Evolutionary conservation across 495 filamentous ascomycete genomes (phyloP).

Genomic region (Penicillium herquei): DNA sequence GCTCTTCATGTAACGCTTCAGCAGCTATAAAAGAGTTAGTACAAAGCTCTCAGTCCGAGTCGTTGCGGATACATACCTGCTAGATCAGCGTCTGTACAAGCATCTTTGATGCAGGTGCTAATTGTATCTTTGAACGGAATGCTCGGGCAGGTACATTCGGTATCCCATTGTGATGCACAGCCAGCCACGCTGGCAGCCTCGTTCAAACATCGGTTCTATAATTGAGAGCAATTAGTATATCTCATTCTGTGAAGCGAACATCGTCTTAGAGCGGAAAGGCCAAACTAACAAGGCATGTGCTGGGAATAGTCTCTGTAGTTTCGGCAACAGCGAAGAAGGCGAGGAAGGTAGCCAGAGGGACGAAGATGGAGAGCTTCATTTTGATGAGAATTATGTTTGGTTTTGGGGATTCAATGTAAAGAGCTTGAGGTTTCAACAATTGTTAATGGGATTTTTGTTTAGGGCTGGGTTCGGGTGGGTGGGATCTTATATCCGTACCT

Average conservation of each 20-base stretch:
- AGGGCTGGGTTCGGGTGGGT: neutral
- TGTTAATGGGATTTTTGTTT: neutral
- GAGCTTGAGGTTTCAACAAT: neutral
- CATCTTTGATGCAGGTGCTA: conserved; percentile 11
- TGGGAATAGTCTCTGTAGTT: conserved; percentile 4
- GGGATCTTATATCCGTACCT: too few relatives aligned
- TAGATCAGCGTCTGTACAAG: conserved; percentile 15
- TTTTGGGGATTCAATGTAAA: neutral
- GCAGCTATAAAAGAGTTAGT: conserved; percentile 5
- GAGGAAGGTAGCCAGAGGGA: conserved; percentile 25
- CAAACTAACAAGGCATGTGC: conserved; percentile 20
- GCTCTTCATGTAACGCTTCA: neutral
- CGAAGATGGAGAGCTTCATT: conserved; percentile 30
- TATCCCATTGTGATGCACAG: conserved; percentile 17
- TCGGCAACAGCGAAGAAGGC: conserved; percentile 21
- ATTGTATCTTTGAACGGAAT: conserved; percentile 18
- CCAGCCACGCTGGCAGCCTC: conserved; percentile 17
- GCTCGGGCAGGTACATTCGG: conserved; percentile 21
- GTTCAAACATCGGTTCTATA: conserved; percentile 18
- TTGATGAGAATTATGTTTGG: conserved; percentile 3
- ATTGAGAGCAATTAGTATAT: neutral
- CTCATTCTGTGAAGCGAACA: too few relatives aligned
- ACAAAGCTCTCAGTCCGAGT: neutral
- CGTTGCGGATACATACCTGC: conserved; percentile 9
- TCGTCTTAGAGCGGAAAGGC: too few relatives aligned